phyloP scores from a whole-genome alignment of 306 rosid species.

The Nissolia schottii region DNA sequence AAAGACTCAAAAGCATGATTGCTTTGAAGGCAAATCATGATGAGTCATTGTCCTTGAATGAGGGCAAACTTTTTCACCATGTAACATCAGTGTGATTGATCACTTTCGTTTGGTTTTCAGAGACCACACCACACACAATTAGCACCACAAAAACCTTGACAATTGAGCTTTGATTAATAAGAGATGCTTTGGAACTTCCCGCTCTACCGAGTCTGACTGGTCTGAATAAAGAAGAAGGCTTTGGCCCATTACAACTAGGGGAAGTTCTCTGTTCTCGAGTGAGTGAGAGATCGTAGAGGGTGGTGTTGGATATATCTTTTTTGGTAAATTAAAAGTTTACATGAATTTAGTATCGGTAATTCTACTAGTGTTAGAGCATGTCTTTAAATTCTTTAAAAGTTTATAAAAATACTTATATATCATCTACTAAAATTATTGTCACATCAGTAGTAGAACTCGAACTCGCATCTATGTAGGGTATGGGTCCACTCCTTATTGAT shows the following conservation, averaged over 20 bases:
- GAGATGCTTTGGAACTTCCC: conserved; percentile 13
- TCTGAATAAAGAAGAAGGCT: conserved; percentile 17
- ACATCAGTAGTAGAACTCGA: too few relatives aligned
- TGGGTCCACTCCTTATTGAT: too few relatives aligned
- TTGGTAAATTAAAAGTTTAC: too few relatives aligned
- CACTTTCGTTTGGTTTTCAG: conserved; percentile 21
- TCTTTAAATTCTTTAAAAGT: too few relatives aligned
- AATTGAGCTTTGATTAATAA: conserved; percentile 5
- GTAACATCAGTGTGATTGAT: conserved; percentile 17
- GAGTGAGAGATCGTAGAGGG: too few relatives aligned
- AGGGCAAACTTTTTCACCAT: conserved; percentile 11
- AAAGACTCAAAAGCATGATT: conserved; percentile 23
- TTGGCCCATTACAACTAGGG: neutral
- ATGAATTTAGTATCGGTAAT: too few relatives aligned
- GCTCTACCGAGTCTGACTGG: neutral
- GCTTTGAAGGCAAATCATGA: conserved; percentile 22
- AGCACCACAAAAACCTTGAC: neutral
- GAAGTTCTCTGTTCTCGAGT: too few relatives aligned
- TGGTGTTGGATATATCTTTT: too few relatives aligned
- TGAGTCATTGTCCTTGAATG: conserved; percentile 15
- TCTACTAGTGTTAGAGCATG: too few relatives aligned
- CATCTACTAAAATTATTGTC: too few relatives aligned
- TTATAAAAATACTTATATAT: too few relatives aligned
- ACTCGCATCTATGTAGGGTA: too few relatives aligned
- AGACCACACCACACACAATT: neutral